These are phyloP conservation scores for Acanthamoeba pearcei DNA, from an alignment of 208 protist genomes.

Conservation along the genomic window DNA sequence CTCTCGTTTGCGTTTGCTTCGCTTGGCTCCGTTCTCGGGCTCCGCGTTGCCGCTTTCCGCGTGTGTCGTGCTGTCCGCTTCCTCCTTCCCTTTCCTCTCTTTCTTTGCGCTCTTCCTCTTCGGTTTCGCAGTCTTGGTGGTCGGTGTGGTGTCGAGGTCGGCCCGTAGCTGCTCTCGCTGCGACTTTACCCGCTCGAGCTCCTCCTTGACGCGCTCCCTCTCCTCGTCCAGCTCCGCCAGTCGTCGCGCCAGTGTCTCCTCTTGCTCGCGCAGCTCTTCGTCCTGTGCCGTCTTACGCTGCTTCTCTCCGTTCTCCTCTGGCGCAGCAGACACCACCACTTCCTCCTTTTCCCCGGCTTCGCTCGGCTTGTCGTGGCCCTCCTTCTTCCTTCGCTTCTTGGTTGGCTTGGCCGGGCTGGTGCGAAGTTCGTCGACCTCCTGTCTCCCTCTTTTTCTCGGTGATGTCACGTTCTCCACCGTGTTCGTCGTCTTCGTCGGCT, in stretches of 20 bases:
- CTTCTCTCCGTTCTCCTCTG: too few species aligned
- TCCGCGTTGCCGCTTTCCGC: not conserved
- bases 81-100: not conserved
- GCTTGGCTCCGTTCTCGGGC: not conserved
- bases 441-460: not conserved
- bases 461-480: not conserved
- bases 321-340: too few species aligned
- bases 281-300: not conserved
- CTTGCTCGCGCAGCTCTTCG: not conserved
- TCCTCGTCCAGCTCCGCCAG: slow-evolving; percentile 25
- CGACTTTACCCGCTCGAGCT: not conserved
- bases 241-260: not conserved
- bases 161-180: not conserved
- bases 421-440: not conserved
- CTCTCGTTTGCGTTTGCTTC: not conserved
- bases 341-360: not conserved
- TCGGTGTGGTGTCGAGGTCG: not conserved
- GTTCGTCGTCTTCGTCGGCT: not conserved
- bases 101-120: not conserved
- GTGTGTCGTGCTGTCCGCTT: too few species aligned
- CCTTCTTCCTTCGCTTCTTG: not conserved
- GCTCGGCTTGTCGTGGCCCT: too few species aligned
- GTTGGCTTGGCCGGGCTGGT: not conserved
- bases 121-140: not conserved
- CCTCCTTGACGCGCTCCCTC: not conserved